Conservation (phyloP, 2,329 filamentous ascomycete genomes). For the Leptographium wingfieldii region DNA sequence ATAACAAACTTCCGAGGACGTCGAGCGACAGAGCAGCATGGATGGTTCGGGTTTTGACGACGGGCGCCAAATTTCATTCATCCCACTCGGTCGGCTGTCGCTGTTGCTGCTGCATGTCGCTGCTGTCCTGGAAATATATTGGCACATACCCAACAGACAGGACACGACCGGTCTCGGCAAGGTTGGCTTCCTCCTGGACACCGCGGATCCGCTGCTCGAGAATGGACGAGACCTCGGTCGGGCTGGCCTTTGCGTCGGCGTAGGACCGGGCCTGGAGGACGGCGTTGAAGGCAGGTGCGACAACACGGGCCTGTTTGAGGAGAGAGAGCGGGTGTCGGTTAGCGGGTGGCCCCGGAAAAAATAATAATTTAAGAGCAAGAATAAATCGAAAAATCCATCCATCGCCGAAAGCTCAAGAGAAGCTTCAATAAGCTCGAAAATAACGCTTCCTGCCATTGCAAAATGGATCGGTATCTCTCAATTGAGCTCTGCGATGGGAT, state of each 20-base stretch:
- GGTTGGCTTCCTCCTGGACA: slow-evolving; percentile 89
- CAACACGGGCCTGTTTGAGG: slow-evolving; percentile 60
- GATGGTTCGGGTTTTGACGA: background rate
- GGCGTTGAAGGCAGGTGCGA: slow-evolving; percentile 65
- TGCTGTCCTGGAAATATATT: background rate
- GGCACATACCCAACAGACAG: slow-evolving; percentile 90
- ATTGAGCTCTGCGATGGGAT: background rate
- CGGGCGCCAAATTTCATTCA: background rate
- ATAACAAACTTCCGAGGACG: background rate
- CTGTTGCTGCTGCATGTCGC: background rate
- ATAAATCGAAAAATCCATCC: slow-evolving; percentile 14
- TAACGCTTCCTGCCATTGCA: background rate
- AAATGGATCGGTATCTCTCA: background rate
- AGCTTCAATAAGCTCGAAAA: slow-evolving; percentile 1
- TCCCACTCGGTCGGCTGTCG: background rate
- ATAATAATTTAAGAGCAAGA: slow-evolving; percentile 22
- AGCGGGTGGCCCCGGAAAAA: slow-evolving; percentile 13
- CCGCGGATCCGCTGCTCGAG: slow-evolving; percentile 98
- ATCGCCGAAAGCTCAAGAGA: background rate
- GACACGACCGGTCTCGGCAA: slow-evolving; percentile 97
- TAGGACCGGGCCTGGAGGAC: slow-evolving; percentile 70
- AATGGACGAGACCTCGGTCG: slow-evolving; percentile 98
- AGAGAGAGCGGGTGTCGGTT: slow-evolving; percentile 27
- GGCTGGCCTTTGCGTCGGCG: slow-evolving; percentile 88
- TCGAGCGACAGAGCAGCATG: background rate